Base-by-base conservation (phyloP, 441 rosid genomes). In the Mallotus repandus region DNA sequence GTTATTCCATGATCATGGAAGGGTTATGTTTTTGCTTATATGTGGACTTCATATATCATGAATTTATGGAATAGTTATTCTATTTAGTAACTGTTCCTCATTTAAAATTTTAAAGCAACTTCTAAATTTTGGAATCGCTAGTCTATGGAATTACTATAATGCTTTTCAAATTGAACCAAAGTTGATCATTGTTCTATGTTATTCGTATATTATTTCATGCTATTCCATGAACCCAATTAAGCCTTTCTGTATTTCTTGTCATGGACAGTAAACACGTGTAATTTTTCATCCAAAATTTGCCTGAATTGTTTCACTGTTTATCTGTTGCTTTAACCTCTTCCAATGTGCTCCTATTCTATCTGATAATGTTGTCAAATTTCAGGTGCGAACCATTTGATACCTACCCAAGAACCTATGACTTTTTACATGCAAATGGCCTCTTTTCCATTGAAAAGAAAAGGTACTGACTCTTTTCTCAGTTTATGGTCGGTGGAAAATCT, bases 341-440 rank as follows among this genome's bases (percentile, higher is more conserved):
- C 56, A 5, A 10, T 6, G 54, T 14, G 59, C 29, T 59, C 53
- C 49, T 29, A 22, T 16, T 69, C 14, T 59, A 35, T 49, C 59
- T 55, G 69, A 74, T 22, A 63, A 46, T 67, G 69, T 74, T 63
- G 8, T 57, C 52, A 67, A 48, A 35, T 74, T 77, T 74, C 87
- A 93, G 99, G 99, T 96, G 99, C 81, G 99, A 96, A 76, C 85
- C 98, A 1, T 92, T 96, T 64, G 98, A 96, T 81, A 96, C 97
- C 2, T 96, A 96, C 71, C 99, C 98, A 53, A 92, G 99, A 88
- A 93, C 98, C 62, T 96, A 93, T 35, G 94, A 96, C 76, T 76
- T 96, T 7, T 53, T 96, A 80, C 98, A 93, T 67, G 98, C 98
- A 0, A 89, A 96, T 25, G 86, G 90, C 70, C 97, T 96, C 73